Percentiles rank a stretch among this genome's conserved stretches.
phyloP scores from a whole-genome alignment of 192 early-diverging fungal genomes.

The Linnemannia zychae region DNA sequence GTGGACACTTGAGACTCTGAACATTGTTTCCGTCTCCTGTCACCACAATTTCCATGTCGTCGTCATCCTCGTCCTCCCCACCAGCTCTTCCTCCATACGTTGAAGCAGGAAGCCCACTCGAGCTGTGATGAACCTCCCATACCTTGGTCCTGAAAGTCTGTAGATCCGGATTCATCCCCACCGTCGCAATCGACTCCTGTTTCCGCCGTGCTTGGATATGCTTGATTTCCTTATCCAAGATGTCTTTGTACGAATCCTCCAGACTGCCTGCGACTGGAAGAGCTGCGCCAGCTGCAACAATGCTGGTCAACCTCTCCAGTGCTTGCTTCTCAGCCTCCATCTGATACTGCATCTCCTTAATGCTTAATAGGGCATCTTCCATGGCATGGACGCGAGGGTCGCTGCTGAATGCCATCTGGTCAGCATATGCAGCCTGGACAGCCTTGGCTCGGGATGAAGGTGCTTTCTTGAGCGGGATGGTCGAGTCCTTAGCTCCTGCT shows the following conservation, averaged over 20 bases:
- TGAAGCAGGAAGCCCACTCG: constrained; percentile 24
- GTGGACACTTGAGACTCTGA: constrained; percentile 60
- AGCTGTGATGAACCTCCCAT: constrained; percentile 46
- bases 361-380: constrained; percentile 29
- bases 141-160: constrained; percentile 37
- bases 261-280: constrained; percentile 19
- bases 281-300: constrained; percentile 7
- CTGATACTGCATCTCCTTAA: constrained; percentile 26
- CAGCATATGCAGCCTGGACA: constrained; percentile 13
- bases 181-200: constrained; percentile 16
- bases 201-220: constrained; percentile 30
- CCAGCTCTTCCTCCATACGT: background rate
- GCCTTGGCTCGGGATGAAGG: constrained; percentile 28
- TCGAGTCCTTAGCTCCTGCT: constrained; percentile 22
- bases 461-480: background rate
- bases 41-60: constrained; percentile 47
- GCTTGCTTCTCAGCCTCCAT: constrained; percentile 33
- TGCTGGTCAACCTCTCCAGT: constrained; percentile 16
- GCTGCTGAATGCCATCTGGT: constrained; percentile 37
- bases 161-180: constrained; percentile 31
- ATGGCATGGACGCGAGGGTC: constrained; percentile 38
- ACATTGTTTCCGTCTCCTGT: constrained; percentile 10
- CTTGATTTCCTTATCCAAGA: constrained; percentile 31
- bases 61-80: constrained; percentile 38
- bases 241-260: constrained; percentile 8